Evolutionary conservation across 2,329 filamentous ascomycete genomes (phyloP).

Genomic region (Phaeophleospora eucalypticola): DNA sequence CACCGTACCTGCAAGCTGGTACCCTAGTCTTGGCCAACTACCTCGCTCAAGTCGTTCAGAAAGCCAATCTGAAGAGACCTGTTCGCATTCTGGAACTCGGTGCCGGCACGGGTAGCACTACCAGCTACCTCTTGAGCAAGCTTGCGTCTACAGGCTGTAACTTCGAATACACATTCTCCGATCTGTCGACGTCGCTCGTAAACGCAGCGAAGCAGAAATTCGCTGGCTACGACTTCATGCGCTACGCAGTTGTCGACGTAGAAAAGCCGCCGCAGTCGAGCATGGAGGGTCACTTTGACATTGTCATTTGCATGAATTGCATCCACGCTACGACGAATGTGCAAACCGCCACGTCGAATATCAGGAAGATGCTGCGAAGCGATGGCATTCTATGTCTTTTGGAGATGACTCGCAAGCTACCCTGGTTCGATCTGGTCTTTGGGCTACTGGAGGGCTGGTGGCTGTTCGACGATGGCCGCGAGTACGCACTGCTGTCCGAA

Average conservation of each 20-base stretch:
- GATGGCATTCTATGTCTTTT: background rate
- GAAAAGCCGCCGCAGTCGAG: constrained; percentile 26
- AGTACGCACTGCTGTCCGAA: constrained; percentile 26
- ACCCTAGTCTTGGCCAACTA: too few relatives aligned
- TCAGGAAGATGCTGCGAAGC: background rate
- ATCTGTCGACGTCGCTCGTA: constrained; percentile 36
- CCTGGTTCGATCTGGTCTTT: constrained; percentile 33
- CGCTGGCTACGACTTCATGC: constrained; percentile 3
- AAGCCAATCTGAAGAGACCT: too few relatives aligned
- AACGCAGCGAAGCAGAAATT: constrained; percentile 20
- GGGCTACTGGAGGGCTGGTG: constrained; percentile 39
- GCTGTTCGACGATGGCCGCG: constrained; percentile 37
- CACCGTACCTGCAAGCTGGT: too few relatives aligned
- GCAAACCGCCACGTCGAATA: background rate
- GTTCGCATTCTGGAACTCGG: constrained; percentile 2
- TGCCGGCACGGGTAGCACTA: constrained; percentile 1
- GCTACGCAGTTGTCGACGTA: constrained; percentile 29
- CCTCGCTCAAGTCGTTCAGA: too few relatives aligned
- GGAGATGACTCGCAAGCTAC: background rate
- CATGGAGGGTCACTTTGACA: constrained; percentile 26
- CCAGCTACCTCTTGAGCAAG: background rate
- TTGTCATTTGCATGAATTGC: constrained; percentile 35
- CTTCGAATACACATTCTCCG: constrained; percentile 44
- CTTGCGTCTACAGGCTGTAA: constrained; percentile 24
- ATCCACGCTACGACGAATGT: constrained; percentile 34